A percentile compares a stretch with the other conserved stretches of the same genome.
Evolutionary conservation across 805 yeast species (phyloP).

Genomic region (Myxozyma udenii): DNA sequence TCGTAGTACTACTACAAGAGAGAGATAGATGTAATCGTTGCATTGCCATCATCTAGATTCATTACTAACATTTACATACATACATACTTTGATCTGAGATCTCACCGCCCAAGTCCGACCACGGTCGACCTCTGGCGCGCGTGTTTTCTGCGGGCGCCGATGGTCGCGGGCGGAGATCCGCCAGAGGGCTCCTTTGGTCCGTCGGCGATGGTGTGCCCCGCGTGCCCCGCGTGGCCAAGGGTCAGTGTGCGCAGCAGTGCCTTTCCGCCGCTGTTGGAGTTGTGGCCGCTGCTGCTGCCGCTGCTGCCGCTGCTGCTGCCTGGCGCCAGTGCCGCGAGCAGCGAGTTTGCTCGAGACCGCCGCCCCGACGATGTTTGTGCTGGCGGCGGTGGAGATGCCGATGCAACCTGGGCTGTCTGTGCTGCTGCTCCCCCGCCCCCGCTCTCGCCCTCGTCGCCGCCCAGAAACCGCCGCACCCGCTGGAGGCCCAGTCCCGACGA

Average conservation of each 20-base stretch:
- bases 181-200: too few species aligned
- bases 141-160: constrained; percentile 5
- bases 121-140: constrained; percentile 21
- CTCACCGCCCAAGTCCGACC: too few species aligned
- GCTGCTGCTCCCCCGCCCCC: constrained; percentile 2
- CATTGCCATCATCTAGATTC: too few species aligned
- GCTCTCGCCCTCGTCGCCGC: background rate
- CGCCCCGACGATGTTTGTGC: constrained; percentile 7
- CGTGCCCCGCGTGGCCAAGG: too few species aligned
- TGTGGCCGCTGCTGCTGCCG: background rate
- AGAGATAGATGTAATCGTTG: too few species aligned
- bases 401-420: background rate
- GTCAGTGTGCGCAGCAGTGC: too few species aligned
- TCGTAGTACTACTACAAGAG: too few species aligned
- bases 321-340: background rate
- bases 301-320: constrained; percentile 7
- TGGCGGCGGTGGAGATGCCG: background rate
- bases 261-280: constrained; percentile 6
- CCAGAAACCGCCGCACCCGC: background rate
- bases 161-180: background rate
- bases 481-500: background rate
- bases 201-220: too few species aligned
- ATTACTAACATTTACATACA: too few species aligned
- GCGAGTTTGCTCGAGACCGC: constrained; percentile 5
- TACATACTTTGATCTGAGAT: too few species aligned